Base-by-base conservation (phyloP, 306 rosid genomes). In the Vicia faba region DNA sequence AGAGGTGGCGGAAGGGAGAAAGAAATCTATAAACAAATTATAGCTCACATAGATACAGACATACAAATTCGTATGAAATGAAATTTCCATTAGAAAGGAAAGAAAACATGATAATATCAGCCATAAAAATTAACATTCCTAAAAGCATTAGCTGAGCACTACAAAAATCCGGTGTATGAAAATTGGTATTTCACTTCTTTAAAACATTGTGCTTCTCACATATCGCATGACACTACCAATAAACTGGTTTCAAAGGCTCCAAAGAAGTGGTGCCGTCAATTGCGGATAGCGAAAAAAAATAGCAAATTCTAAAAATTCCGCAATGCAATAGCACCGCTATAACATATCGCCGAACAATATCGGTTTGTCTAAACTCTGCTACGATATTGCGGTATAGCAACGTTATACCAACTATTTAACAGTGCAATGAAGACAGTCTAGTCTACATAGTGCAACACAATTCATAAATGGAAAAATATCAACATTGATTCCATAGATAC, bases 21-120 rank as follows among this genome's bases (percentile, higher is more conserved):
- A 23, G 40, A 49, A 60, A 62, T 44, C 68, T 26, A n/a, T 55
- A 44, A 31, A 64, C 69, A 64, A 12, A 46, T 43, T 55, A 54
- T 44, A 44, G 60, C 18, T 44, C 25, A 33, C 50, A 64, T 16
- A 20, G 38, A 33, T 5, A 28, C 11, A 23, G 9, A 29, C 48
- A 61, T 35, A 64, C 57, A 9, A 9, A 20, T 31, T 38, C 3
- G 54, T 1, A 63, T 26, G n/a, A 53, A 51, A 38, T 16, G n/a
- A 53, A 51, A 38, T 16, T 4, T 16, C 12, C 36, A 40, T 39
- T 53, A 2, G 7, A 20, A 15, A 71, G 11, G 44, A 48, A 48
- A 61, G 28, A 60, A 71, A 71, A 11, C 5, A 10, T 14, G 11
- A 49, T 23, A 61, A 25, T 4, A 49, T 9, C 56, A 25, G 20